phyloP scores from a whole-genome alignment of 345 rosid species.

The Arabis hirsuta region DNA sequence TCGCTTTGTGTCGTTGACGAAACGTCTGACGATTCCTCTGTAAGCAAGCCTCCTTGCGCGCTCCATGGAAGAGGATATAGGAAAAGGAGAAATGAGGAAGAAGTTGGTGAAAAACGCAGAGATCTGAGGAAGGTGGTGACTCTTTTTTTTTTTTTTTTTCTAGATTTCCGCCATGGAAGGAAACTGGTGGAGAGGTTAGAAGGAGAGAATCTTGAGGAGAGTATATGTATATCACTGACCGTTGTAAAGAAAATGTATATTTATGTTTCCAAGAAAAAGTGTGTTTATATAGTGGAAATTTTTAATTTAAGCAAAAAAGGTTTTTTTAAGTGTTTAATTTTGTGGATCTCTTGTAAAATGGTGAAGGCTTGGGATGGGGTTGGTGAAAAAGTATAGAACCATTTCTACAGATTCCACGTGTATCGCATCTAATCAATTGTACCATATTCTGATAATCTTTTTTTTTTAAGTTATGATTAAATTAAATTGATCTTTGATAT shows the following conservation, averaged over 20 bases:
- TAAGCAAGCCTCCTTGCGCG: conserved; percentile 88
- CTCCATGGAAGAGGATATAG: conserved; percentile 57
- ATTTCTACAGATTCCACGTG: conserved; percentile 36
- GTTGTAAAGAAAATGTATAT: conserved; percentile 25
- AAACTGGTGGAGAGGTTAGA: conserved; percentile 37
- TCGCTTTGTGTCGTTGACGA: conserved; percentile 62
- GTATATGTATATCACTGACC: conserved; percentile 13
- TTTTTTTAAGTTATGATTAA: too few species aligned
- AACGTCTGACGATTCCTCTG: conserved; percentile 77
- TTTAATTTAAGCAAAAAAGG: neutral
- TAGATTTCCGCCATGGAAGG: conserved; percentile 41
- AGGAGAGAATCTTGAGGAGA: conserved; percentile 33
- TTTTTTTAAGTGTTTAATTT: neutral
- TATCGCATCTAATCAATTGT: neutral
- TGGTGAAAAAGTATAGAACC: conserved; percentile 37
- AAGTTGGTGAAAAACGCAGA: neutral
- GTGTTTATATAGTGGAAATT: conserved; percentile 21
- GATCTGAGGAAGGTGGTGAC: conserved; percentile 8
- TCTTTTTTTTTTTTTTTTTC: neutral
- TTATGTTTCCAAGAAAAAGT: conserved; percentile 15
- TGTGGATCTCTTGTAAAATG: conserved; percentile 32
- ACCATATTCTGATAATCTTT: conserved; percentile 5
- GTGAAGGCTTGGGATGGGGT: conserved; percentile 29
- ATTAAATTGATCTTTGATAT: neutral
- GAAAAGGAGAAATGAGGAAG: neutral